Percentiles rank a stretch among this genome's conserved stretches.
Conservation (phyloP, 2,329 filamentous ascomycete genomes). For the Dactylellina haptotyla region DNA sequence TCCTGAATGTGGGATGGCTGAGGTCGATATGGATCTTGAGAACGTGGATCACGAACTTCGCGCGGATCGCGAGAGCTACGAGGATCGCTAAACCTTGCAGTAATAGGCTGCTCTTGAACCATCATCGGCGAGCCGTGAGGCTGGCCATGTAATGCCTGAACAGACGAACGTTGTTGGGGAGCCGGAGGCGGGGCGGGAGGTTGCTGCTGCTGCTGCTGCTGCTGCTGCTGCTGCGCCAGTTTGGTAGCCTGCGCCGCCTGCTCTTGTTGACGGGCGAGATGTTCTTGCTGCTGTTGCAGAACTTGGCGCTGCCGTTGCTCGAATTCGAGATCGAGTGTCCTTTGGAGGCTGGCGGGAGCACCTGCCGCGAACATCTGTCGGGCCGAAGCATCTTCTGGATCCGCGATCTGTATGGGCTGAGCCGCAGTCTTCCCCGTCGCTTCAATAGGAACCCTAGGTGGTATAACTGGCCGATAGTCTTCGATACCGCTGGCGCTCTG, state of each 20-base stretch:
- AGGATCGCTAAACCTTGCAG: slow-evolving; percentile 14
- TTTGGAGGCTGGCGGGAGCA: slow-evolving; percentile 26
- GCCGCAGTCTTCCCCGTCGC: slow-evolving; percentile 38
- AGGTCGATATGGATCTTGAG: slow-evolving; percentile 38
- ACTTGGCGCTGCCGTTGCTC: slow-evolving; percentile 33
- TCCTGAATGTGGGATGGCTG: slow-evolving; percentile 39
- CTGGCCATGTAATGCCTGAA: slow-evolving; percentile 13
- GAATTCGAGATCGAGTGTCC: slow-evolving; percentile 38
- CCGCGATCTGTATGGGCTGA: slow-evolving; percentile 39
- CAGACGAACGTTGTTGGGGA: slow-evolving; percentile 1
- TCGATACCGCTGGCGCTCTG: slow-evolving; percentile 51
- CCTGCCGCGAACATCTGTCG: slow-evolving; percentile 21
- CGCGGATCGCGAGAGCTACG: slow-evolving; percentile 18
- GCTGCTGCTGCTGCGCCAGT: slow-evolving; percentile 28
- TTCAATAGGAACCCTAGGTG: slow-evolving; percentile 37
- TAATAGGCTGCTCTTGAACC: slow-evolving; percentile 27
- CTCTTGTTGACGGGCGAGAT: slow-evolving; percentile 37
- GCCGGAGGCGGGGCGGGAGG: neutral
- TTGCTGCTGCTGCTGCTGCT: too few relatives aligned
- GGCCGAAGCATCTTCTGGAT: slow-evolving; percentile 19
- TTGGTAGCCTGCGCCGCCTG: slow-evolving; percentile 36
- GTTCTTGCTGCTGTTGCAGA: slow-evolving; percentile 47
- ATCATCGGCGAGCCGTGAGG: slow-evolving; percentile 13
- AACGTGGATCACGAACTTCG: slow-evolving; percentile 32
- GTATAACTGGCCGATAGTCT: slow-evolving; percentile 38